Evolutionary conservation across 768 basidiomycete species (phyloP).

Genomic region (Pholiota conissans): DNA sequence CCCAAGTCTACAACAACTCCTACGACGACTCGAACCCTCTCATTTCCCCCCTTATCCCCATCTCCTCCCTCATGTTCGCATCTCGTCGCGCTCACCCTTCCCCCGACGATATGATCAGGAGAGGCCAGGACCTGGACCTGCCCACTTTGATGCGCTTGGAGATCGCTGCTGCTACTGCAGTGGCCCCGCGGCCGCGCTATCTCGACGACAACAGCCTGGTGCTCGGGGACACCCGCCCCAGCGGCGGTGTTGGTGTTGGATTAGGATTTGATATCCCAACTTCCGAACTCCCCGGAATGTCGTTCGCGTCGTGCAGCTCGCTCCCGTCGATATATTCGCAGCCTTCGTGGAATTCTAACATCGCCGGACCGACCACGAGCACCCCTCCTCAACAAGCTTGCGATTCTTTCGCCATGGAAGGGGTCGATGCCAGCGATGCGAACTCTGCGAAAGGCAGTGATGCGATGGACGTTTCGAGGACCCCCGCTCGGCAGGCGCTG

Average conservation of each 20-base stretch:
- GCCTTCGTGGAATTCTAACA: background rate
- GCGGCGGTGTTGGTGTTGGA: background rate
- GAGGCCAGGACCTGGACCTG: constrained; percentile 13
- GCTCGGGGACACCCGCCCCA: background rate
- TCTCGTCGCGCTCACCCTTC: constrained; percentile 4
- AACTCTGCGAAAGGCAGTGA: background rate
- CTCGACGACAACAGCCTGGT: background rate
- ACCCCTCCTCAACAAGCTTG: background rate
- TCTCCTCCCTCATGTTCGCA: constrained; percentile 12
- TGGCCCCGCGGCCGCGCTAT: background rate
- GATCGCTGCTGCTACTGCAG: constrained; percentile 6
- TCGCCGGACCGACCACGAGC: background rate
- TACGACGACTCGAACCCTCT: constrained; percentile 1
- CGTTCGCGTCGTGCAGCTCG: background rate
- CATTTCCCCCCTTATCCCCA: constrained; percentile 3
- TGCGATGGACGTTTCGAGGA: background rate
- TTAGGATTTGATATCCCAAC: background rate
- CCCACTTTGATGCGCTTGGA: constrained; percentile 17
- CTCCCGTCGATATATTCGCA: constrained; percentile 1
- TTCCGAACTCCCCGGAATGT: background rate
- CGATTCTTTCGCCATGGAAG: background rate
- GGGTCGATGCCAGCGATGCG: background rate
- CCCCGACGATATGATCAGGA: constrained; percentile 1
- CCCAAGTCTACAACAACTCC: constrained; percentile 8
- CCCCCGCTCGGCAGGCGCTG: background rate